phyloP scores from a whole-genome alignment of 2,329 filamentous ascomycete genomes.

The Harringtonia lauricola region DNA sequence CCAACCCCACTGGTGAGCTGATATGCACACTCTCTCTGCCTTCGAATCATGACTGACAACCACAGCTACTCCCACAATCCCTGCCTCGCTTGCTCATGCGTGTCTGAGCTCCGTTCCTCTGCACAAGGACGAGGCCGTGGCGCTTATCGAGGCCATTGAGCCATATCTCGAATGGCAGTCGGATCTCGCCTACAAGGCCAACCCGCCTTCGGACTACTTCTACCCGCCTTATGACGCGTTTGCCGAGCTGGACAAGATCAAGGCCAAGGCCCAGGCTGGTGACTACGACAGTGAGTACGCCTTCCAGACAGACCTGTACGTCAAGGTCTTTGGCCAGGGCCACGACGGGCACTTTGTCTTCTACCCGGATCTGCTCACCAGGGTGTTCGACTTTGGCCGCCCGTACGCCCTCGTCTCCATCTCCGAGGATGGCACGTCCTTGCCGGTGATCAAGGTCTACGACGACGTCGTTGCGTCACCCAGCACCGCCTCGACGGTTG shows the following conservation, averaged over 20 bases:
- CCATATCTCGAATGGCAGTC: constrained; percentile 31
- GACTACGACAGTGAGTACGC: constrained; percentile 27
- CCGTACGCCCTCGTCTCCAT: constrained; percentile 28
- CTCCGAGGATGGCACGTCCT: constrained; percentile 19
- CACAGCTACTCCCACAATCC: constrained; percentile 19
- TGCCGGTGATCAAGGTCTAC: constrained; percentile 40
- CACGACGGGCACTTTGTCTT: constrained; percentile 31
- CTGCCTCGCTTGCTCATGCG: constrained; percentile 25
- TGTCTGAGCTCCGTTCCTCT: constrained; percentile 31
- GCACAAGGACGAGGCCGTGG: constrained; percentile 24
- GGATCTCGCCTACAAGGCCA: constrained; percentile 25
- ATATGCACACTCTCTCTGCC: neutral
- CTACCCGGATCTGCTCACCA: constrained; percentile 27
- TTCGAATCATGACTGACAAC: neutral
- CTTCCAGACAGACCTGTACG: constrained; percentile 29
- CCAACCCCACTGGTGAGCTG: neutral
- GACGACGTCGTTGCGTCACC: constrained; percentile 10
- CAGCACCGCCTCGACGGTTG: constrained; percentile 12
- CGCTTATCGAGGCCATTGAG: constrained; percentile 25
- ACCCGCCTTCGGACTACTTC: constrained; percentile 25
- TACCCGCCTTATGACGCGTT: constrained; percentile 27
- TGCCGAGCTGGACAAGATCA: constrained; percentile 21
- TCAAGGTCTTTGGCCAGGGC: constrained; percentile 23
- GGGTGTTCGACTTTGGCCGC: constrained; percentile 24
- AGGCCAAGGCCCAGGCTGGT: constrained; percentile 19